Evolutionary conservation across 371 early-diverging fungal genomes (phyloP).

Genomic region (Mortierella sp.): DNA sequence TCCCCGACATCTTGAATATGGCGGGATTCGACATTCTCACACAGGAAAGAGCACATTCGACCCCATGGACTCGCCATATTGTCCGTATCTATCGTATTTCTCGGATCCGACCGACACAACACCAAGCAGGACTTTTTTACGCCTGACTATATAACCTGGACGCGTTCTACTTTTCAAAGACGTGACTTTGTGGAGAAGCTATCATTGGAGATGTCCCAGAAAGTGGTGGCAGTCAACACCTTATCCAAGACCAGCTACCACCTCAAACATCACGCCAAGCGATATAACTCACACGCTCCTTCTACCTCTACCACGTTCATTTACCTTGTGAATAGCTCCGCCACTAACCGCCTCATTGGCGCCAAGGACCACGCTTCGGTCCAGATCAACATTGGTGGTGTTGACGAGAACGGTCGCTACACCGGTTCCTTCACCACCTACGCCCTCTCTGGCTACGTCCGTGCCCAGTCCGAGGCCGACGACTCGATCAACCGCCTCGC

Average conservation of each 20-base stretch:
- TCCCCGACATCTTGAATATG: background rate
- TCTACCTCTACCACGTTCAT: background rate
- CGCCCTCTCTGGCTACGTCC: constrained; percentile 95
- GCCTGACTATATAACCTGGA: too few species aligned
- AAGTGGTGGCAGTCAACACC: too few species aligned
- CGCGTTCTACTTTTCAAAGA: too few species aligned
- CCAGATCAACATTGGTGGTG: constrained; percentile 97
- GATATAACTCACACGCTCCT: background rate
- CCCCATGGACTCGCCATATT: too few species aligned
- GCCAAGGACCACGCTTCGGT: constrained; percentile 99
- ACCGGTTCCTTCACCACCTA: constrained; percentile 88
- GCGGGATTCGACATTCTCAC: background rate
- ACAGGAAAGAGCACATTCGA: background rate
- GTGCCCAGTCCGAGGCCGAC: constrained; percentile 93
- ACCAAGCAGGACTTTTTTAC: too few species aligned
- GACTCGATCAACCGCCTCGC: constrained; percentile 98
- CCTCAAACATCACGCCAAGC: too few species aligned
- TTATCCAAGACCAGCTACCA: too few species aligned
- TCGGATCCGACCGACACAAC: too few species aligned
- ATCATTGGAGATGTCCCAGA: too few species aligned
- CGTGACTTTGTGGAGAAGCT: too few species aligned
- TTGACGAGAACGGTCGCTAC: constrained; percentile 89
- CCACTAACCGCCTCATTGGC: constrained; percentile 89
- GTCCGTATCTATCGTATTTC: too few species aligned
- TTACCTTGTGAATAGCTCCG: constrained; percentile 67